These are phyloP conservation scores for Aspergillus puulaauensis DNA, from an alignment of 2,329 filamentous ascomycete genomes.

Conservation along the genomic window DNA sequence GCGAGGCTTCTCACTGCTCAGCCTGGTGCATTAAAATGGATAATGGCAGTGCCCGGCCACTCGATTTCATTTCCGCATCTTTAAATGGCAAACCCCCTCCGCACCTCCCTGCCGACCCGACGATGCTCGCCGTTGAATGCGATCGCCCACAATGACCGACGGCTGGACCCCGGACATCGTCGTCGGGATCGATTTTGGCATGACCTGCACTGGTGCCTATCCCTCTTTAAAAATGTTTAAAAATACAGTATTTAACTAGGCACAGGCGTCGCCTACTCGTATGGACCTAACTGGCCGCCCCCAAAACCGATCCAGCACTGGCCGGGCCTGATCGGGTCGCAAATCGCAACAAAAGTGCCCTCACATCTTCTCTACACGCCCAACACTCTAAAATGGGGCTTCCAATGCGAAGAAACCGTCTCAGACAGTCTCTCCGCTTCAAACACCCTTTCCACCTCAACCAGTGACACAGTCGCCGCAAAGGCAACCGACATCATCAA, in stretches of 20 bases:
- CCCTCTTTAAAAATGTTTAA: too few species aligned
- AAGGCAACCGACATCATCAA: slow-evolving; percentile 25
- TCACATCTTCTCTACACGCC: slow-evolving; percentile 29
- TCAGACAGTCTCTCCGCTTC: slow-evolving; percentile 11
- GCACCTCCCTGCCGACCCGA: too few species aligned
- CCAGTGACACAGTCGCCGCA: too few species aligned
- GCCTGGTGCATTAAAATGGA: not conserved
- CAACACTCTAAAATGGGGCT: slow-evolving; percentile 32
- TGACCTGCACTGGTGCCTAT: slow-evolving; percentile 25
- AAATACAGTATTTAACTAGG: too few species aligned
- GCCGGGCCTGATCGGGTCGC: slow-evolving; percentile 30
- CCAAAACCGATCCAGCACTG: slow-evolving; percentile 37
- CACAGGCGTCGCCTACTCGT: slow-evolving; percentile 37
- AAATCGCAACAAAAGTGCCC: slow-evolving; percentile 36
- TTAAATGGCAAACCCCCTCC: not conserved
- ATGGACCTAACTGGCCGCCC: slow-evolving; percentile 32
- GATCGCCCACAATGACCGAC: not conserved
- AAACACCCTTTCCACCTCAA: too few species aligned
- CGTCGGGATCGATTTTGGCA: slow-evolving; percentile 30
- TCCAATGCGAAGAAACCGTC: slow-evolving; percentile 32
- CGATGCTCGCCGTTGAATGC: not conserved
- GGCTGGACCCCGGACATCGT: slow-evolving; percentile 27
- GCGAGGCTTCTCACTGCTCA: not conserved
- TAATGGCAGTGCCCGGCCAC: not conserved
- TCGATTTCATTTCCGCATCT: not conserved